Base-by-base conservation (phyloP, 768 basidiomycete species). In the Leucocoprinus leucothites region DNA sequence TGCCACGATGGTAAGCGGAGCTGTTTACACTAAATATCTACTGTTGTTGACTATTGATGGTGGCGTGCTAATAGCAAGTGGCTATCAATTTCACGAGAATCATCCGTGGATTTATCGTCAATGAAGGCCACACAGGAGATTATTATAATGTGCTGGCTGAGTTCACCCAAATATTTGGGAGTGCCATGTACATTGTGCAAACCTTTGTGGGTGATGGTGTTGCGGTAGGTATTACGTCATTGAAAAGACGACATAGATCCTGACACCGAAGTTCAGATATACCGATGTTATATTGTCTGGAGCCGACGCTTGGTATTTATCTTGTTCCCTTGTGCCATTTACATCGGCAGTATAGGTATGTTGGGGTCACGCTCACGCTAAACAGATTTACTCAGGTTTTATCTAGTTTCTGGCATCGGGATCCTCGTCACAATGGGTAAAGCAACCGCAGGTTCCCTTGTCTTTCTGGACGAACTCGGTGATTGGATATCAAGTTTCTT, bases 401-500 rank as follows among this genome's bases (percentile, higher is more conserved):
- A 31, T 18, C 26, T 57, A 70, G 70, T 59, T 6, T 49, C 60
- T 9, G 69, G 68, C 2, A 63, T 70, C 46, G 70, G 69, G 11
- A 67, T 68, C 22, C 58, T 71, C 21, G 63, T 68, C 55, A 66
- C 67, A 3, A 69, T 73, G 50, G 66, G 67, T n/a, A 48, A 52
- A 22, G 62, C 69, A 8, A 61, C 56, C 11, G 59, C 63, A 11
- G 60, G 67, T 34, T 64, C 67, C 22, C 60, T 66, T 41, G 64
- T 75, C 18, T 74, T 76, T 56, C 63, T 65, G 4, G 48, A 51
- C 18, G 36, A 71, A 44, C 64, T 72, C n/a, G 61, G 63, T n/a
- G 56, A 64, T 26, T 74, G 74, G 73, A 74, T 75, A 48, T 54
- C 69, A 8, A 63, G 71, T 1, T 76, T 75, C 64, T 74, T 75